Evolutionary conservation across 2,329 filamentous ascomycete genomes (phyloP).

Genomic region (Paraphoma sp.): DNA sequence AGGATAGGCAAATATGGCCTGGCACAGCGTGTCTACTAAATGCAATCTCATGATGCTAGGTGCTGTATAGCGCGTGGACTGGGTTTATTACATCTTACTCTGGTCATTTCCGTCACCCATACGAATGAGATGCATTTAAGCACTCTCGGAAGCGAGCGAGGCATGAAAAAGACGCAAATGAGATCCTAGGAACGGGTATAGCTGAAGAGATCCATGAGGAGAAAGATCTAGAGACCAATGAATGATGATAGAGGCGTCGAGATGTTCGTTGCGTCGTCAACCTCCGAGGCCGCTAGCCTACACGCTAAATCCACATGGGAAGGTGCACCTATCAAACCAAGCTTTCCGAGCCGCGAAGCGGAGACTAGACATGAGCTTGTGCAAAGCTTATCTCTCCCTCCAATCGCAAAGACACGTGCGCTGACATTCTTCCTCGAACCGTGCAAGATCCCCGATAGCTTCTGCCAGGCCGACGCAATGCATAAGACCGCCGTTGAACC

Average conservation of each 20-base stretch:
- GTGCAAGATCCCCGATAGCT: not conserved
- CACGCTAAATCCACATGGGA: slow-evolving; percentile 22
- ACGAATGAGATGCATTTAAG: too few species aligned
- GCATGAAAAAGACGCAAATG: too few species aligned
- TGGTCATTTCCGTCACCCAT: too few species aligned
- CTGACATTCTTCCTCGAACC: not conserved
- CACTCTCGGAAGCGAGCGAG: too few species aligned
- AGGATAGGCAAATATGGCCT: too few species aligned
- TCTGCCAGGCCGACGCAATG: not conserved
- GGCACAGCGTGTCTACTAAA: too few species aligned
- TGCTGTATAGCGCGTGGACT: too few species aligned
- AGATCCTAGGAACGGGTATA: too few species aligned
- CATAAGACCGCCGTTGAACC: not conserved
- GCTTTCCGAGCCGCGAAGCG: slow-evolving; percentile 12
- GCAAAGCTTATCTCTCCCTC: slow-evolving; percentile 28
- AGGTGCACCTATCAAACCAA: slow-evolving; percentile 23
- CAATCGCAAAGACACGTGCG: slow-evolving; percentile 22
- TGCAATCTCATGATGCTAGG: too few species aligned
- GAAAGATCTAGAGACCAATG: not conserved
- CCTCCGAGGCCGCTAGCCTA: slow-evolving; percentile 10
- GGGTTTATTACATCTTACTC: too few species aligned
- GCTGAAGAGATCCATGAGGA: too few species aligned
- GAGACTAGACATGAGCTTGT: slow-evolving; percentile 19
- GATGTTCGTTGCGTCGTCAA: not conserved
- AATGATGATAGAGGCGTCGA: not conserved